Base-by-base conservation (phyloP, 2,329 filamentous ascomycete genomes). In the Neofusicoccum laricinum region DNA sequence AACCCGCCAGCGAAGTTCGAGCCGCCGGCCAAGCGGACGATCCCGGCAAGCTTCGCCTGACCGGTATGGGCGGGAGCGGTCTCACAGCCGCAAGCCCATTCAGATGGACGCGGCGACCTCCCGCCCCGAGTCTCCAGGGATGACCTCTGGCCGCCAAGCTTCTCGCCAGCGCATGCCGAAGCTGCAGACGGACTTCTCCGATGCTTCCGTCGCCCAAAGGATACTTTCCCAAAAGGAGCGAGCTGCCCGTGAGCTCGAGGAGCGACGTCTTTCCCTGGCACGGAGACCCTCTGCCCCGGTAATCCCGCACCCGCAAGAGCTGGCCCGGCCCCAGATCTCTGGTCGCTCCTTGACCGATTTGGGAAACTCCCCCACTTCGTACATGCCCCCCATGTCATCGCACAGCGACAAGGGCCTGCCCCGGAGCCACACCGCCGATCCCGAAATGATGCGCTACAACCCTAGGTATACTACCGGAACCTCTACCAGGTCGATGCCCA, bases 231-330 rank as follows among this genome's bases (percentile, higher is more conserved):
- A 77, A 65, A 82, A 80, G 68, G 78, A 79, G 66, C 70, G 79
- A 19, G 81, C 79, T 10, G 92, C 93, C 7, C 88, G 90, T 53
- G 93, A 97, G 76, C 85, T 98, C 0, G 93, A 97, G 76, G 91
- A 95, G 71, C 88, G 94, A 32, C 88, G 94, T 65, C 87, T 91
- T 72, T 97, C 94, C 14, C 82, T 96, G 30, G 92, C 91, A 19
- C 86, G 91, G 63, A 86, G 92, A 57, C 90, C 92, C 3, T 91
- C 90, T 25, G 92, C 89, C 2, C 92, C 92, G 0, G 81, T 87
- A 0, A 96, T 97, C 66, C 88, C 91, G 4, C 88, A 93, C 68
- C 93, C 93, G 0, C 82, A 82, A 8, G 82, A 87, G 51, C 66
- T 82, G 21, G 51, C 63, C 4, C 71, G 75, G n/a, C 75, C 75